A percentile compares a stretch with the other conserved stretches of the same genome.
Conservation (phyloP, 805 yeast genomes). For the Barnettozyma sp. region DNA sequence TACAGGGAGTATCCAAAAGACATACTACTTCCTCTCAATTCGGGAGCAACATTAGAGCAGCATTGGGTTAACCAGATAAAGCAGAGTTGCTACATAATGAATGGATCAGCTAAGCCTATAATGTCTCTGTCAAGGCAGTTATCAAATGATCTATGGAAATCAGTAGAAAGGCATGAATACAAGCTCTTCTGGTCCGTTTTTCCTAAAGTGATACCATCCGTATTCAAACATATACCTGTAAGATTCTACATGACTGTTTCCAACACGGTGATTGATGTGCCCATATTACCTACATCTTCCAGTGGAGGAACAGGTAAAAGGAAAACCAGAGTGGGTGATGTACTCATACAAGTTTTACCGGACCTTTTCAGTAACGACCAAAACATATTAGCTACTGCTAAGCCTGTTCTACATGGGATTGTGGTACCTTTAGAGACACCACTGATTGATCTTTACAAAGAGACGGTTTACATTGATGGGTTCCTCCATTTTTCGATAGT, state of each 20-base stretch:
- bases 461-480: conserved; percentile 52
- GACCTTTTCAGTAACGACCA: conserved; percentile 38
- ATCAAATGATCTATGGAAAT: conserved; percentile 50
- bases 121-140: conserved; percentile 67
- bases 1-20: conserved; percentile 38
- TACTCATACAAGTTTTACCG: conserved; percentile 36
- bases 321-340: conserved; percentile 31
- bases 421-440: conserved; percentile 38
- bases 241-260: conserved; percentile 39
- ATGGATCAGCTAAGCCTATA: conserved; percentile 74
- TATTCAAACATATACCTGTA: conserved; percentile 39
- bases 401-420: conserved; percentile 52
- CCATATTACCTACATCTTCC: conserved; percentile 24
- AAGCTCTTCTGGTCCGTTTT: conserved; percentile 20
- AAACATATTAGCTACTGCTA: conserved; percentile 32
- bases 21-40: conserved; percentile 34
- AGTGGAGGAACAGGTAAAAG: not conserved
- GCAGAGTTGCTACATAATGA: conserved; percentile 68
- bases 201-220: conserved; percentile 20
- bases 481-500: conserved; percentile 49
- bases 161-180: conserved; percentile 35
- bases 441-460: conserved; percentile 38
- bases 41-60: conserved; percentile 32
- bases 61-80: conserved; percentile 75
- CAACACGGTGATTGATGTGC: conserved; percentile 30